Base-by-base conservation (phyloP, 768 basidiomycete genomes). In the Naematelia encephala region DNA sequence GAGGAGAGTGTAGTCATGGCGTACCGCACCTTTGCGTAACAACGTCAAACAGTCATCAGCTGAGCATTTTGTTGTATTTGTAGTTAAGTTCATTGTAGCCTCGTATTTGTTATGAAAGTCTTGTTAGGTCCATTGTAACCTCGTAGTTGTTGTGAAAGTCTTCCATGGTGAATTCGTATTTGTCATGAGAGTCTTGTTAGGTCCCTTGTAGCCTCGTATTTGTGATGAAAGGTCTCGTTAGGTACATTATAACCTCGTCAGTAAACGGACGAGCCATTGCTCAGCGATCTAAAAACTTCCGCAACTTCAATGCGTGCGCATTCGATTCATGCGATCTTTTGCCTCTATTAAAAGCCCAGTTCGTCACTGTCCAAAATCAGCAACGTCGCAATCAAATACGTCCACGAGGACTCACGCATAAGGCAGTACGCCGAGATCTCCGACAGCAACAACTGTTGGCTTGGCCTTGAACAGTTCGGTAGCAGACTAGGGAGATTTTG, bases 401-500 rank as follows among this genome's bases (percentile, higher is more conserved):
- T 39, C 8, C 34, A 39, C 34, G 19, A 21, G 29, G 27, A 74
- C 72, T 62, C 58, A 77, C 66, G 85, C 84, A 73, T 87, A 87
- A 13, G 96, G 94, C 49, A 98, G 82, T 27, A 83, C 72, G 67
- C 81, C 79, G 64, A 86, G 79, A 72, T 94, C 85, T 46, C 93
- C 96, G 50, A 97, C 82, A 11, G 86, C 87, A 42, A 97, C 90
- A 65, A 82, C 90, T 23, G 91, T 92, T 19, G 93, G 89, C 79
- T 90, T 89, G 66, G 81, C 77, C 75, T 85, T 83, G 72, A 89
- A 78, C 46, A 94, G 82, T 34, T 83, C 77, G 2, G 86, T 80
- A 46, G 85, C 82, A 51, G 85, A 83, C 67, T 66, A 29, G 8
- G 16, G 19, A 34, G 27, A 42, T 12, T 21, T 43, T n/a, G n/a